Evolutionary conservation across 208 protist genomes (phyloP).

Genomic region (Crithidia thermophila): DNA sequence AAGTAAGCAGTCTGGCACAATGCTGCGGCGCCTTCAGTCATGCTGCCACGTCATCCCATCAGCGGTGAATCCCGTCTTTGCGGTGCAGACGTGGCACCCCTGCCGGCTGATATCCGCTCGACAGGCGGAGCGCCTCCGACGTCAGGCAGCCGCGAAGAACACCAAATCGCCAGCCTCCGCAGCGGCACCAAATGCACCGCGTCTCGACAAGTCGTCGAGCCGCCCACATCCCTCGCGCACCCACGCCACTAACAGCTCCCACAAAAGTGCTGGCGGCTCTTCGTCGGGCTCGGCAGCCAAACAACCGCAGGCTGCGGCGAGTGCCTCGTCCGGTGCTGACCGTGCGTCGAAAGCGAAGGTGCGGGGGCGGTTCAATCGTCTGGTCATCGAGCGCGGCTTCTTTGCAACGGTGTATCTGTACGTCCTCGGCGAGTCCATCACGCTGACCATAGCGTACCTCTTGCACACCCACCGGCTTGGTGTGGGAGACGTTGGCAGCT

Average conservation of each 20-base stretch:
- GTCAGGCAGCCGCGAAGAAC: background rate
- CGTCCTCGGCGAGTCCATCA: slow-evolving; percentile 68
- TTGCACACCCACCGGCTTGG: slow-evolving; percentile 59
- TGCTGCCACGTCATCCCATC: no score
- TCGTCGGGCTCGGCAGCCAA: background rate
- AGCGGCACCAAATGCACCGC: background rate
- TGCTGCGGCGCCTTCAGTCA: no score
- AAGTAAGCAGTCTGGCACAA: no score
- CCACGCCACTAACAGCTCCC: background rate
- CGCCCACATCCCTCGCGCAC: background rate
- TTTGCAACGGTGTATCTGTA: slow-evolving; percentile 67
- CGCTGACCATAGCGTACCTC: slow-evolving; percentile 47
- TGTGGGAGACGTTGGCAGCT: slow-evolving; percentile 59
- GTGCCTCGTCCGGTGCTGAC: background rate
- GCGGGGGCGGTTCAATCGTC: slow-evolving; percentile 75
- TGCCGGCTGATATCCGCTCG: slow-evolving; percentile 7
- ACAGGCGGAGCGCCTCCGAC: slow-evolving; percentile 24
- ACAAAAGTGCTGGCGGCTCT: background rate
- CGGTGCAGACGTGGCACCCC: no score
- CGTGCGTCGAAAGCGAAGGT: slow-evolving; percentile 34
- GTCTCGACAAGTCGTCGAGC: no score
- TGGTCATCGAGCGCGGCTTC: slow-evolving; percentile 49
- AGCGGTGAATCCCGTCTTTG: background rate
- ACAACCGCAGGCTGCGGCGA: background rate
- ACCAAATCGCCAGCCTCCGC: background rate